Evolutionary conservation across 2,329 filamentous ascomycete genomes (phyloP), one percentile per base, ranked within the genome.

Genomic region (Alternaria solani): DNA sequence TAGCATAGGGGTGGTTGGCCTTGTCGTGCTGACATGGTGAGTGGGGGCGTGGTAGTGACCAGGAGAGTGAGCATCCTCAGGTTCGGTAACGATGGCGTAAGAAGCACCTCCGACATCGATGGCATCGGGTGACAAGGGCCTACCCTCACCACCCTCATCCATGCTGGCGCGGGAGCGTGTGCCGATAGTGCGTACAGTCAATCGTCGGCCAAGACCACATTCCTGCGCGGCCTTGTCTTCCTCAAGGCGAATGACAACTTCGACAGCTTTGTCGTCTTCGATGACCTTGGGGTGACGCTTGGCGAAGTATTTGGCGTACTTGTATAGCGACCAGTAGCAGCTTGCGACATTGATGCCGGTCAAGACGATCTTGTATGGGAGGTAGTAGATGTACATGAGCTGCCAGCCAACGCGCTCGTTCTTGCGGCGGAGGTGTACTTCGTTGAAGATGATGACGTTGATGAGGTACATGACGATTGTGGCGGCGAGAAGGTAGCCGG

Each of bases 361-460:
- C 14, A 84, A 71, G 2, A 80, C 68, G 1, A 83, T 74, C 64
- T 84, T 84, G 70, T 82, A 76, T 28, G 78, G 78, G 7, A 59
- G 55, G 63, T 84, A 84, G 67, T 81, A 84, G 4, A 81, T 14
- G 75, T 71, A 69, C 16, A 74, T 48, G 5, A 81, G 73, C 7
- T 70, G 68, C 71, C 75, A 80, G 39, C 72, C 72, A 11, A 84
- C 71, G 36, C 78, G 76, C 68, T 83, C 81, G 7, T 80, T 80
- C 54, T 83, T 81, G 32, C 72, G 61, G 9, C 82, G 79, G 2
- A 84, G 74, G 55, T 84, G 82, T 1, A 84, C 65, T 65, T 82
- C 81, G 67, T 84, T 84, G 74, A 84, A 84, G 42, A 84, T 75
- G 11, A 81, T 62, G 47, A 78, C 77, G 67, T 81, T 81, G 65